These are phyloP conservation scores for Salix viminalis DNA, from an alignment of 345 rosid genomes.

Conservation along the genomic window DNA sequence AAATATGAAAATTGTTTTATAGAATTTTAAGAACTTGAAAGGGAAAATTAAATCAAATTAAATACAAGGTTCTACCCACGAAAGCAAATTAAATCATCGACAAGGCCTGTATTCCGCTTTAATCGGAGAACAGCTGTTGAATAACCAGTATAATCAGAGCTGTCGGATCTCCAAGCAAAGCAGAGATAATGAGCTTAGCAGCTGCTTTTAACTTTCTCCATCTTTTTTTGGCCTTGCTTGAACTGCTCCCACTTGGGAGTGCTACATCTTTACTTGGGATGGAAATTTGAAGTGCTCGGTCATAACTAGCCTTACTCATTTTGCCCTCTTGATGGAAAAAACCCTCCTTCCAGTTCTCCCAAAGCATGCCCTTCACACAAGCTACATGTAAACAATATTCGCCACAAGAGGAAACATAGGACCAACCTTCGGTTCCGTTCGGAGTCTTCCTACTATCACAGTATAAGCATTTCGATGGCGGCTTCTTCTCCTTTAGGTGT, in stretches of 20 bases:
- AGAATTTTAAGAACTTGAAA: too few relatives aligned
- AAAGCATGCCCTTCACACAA: neutral
- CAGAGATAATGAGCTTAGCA: conserved; percentile 2
- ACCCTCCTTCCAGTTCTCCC: neutral
- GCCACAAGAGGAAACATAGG: neutral
- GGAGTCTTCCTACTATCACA: neutral
- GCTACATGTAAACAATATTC: conserved; percentile 6
- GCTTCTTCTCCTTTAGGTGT: neutral
- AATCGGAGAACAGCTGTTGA: neutral
- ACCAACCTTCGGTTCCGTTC: conserved; percentile 1
- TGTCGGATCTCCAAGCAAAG: conserved; percentile 3
- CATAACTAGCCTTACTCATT: neutral
- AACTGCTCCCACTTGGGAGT: neutral
- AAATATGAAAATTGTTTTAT: too few relatives aligned
- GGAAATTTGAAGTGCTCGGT: neutral
- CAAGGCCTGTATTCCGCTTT: neutral
- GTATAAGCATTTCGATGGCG: neutral
- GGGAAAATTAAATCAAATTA: too few relatives aligned
- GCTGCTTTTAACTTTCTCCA: neutral
- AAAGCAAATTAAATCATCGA: neutral
- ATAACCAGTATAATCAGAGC: neutral
- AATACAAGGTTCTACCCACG: neutral
- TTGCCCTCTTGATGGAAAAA: neutral
- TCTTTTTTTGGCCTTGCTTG: neutral
- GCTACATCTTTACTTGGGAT: neutral